These are phyloP conservation scores for Cladosporium halotolerans DNA, from an alignment of 2,329 filamentous ascomycete genomes.

Conservation along the genomic window DNA sequence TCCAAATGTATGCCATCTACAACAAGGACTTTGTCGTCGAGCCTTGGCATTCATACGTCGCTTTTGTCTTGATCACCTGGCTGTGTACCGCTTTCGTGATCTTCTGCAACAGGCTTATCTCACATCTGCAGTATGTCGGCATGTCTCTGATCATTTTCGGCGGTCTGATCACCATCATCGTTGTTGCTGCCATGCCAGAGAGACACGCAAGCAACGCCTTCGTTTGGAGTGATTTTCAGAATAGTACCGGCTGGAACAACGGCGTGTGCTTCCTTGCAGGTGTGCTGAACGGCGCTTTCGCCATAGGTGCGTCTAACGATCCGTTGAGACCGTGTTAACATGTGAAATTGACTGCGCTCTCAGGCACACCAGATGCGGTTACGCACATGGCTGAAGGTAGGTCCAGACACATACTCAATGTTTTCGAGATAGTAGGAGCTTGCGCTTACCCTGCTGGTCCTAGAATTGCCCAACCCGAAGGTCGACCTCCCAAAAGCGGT, in stretches of 20 bases:
- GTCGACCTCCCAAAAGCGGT: slow-evolving; percentile 47
- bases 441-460: neutral
- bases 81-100: slow-evolving; percentile 47
- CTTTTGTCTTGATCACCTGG: slow-evolving; percentile 53
- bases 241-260: slow-evolving; percentile 47
- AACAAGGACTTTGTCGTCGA: slow-evolving; percentile 48
- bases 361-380: slow-evolving; percentile 28
- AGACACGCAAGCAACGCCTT: slow-evolving; percentile 46
- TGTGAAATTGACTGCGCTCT: neutral
- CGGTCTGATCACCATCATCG: slow-evolving; percentile 32
- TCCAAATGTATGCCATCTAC: slow-evolving; percentile 57
- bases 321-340: neutral
- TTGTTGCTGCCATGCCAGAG: slow-evolving; percentile 47
- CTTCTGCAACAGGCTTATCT: slow-evolving; percentile 51
- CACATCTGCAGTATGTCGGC: slow-evolving; percentile 47
- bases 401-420: neutral
- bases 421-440: no score
- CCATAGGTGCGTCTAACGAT: slow-evolving; percentile 22
- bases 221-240: slow-evolving; percentile 47
- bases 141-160: slow-evolving; percentile 45
- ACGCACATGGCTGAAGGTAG: slow-evolving; percentile 31
- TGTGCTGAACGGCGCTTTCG: slow-evolving; percentile 34
- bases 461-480: slow-evolving; percentile 30
- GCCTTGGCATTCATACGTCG: slow-evolving; percentile 55
- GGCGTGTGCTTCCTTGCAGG: slow-evolving; percentile 33